These are phyloP conservation scores for Terfezia boudieri DNA, from an alignment of 495 filamentous ascomycete genomes.

Conservation along the genomic window DNA sequence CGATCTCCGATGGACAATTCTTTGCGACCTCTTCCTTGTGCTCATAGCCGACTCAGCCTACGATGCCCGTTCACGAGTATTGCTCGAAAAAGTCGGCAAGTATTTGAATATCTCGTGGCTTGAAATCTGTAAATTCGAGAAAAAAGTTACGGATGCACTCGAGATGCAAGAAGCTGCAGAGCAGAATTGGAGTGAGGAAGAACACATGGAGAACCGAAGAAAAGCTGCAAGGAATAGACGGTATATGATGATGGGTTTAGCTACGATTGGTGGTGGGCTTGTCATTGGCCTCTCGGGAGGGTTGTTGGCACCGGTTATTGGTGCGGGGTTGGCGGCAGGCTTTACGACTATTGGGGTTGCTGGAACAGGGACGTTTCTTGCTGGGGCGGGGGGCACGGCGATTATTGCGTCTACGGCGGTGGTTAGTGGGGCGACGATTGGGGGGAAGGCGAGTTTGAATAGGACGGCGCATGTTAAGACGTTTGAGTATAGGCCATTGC, in stretches of 20 bases:
- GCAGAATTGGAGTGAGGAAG: slow-evolving; percentile 93
- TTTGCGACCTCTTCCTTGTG: slow-evolving; percentile 89
- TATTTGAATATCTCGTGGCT: slow-evolving; percentile 67
- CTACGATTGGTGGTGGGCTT: slow-evolving; percentile 83
- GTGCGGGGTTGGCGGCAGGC: slow-evolving; percentile 79
- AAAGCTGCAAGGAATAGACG: slow-evolving; percentile 60
- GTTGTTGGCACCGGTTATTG: slow-evolving; percentile 79
- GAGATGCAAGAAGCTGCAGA: slow-evolving; percentile 89
- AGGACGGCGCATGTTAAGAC: slow-evolving; percentile 79
- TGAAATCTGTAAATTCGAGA: slow-evolving; percentile 91
- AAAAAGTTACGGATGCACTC: slow-evolving; percentile 85
- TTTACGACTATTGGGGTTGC: slow-evolving; percentile 87
- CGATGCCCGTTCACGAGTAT: slow-evolving; percentile 64
- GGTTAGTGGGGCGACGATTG: slow-evolving; percentile 68
- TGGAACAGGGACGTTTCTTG: slow-evolving; percentile 73
- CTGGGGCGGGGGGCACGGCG: slow-evolving; percentile 77
- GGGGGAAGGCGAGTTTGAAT: slow-evolving; percentile 58
- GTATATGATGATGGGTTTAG: slow-evolving; percentile 88
- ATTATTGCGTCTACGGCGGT: slow-evolving; percentile 79
- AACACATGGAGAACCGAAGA: slow-evolving; percentile 72
- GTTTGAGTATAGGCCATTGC: slow-evolving; percentile 87
- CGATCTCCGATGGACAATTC: slow-evolving; percentile 88
- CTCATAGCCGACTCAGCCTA: slow-evolving; percentile 89
- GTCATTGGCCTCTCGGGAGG: slow-evolving; percentile 93
- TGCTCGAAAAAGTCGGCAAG: slow-evolving; percentile 65